phyloP scores from a whole-genome alignment of 169 alveolate species.

The Blepharisma undulans region DNA sequence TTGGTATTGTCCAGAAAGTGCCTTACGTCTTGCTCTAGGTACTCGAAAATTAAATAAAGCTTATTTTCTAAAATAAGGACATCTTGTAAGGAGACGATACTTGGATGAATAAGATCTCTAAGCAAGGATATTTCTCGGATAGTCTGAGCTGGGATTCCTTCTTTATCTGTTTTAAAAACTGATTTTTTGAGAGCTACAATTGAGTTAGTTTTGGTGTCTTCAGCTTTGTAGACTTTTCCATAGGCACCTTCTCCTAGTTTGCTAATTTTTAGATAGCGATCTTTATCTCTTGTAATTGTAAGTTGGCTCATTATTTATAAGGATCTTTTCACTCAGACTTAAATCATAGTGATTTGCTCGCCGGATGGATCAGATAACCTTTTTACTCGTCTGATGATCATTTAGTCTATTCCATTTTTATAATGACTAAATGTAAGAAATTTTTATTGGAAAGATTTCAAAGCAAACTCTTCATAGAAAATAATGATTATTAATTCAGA shows the following conservation, averaged over 20 bases:
- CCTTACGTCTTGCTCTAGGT: conserved; percentile 73
- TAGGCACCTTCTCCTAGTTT: conserved; percentile 99
- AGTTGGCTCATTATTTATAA: neutral
- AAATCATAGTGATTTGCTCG: neutral
- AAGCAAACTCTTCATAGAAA: neutral
- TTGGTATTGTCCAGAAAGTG: conserved; percentile 74
- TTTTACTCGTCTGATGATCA: neutral
- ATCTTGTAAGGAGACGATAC: conserved; percentile 67
- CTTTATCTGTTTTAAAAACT: conserved; percentile 96
- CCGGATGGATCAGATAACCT: neutral
- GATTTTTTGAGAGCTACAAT: conserved; percentile 95
- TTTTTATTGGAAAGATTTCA: too few relatives aligned
- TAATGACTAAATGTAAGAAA: too few relatives aligned
- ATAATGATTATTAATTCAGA: too few relatives aligned
- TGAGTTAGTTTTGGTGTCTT: conserved; percentile 82
- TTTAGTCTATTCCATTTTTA: neutral
- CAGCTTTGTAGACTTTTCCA: conserved; percentile 96
- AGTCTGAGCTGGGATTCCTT: conserved; percentile 89
- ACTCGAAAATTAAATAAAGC: conserved; percentile 78
- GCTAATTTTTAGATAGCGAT: conserved; percentile 93
- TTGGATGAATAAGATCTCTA: conserved; percentile 70
- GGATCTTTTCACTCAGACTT: neutral
- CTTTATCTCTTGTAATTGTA: conserved; percentile 49
- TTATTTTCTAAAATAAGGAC: conserved; percentile 74
- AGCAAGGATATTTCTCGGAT: conserved; percentile 80